Evolutionary conservation across 148 eudicot species (phyloP), one percentile per base, ranked within the genome.

Genomic region (Diospyros lotus): DNA sequence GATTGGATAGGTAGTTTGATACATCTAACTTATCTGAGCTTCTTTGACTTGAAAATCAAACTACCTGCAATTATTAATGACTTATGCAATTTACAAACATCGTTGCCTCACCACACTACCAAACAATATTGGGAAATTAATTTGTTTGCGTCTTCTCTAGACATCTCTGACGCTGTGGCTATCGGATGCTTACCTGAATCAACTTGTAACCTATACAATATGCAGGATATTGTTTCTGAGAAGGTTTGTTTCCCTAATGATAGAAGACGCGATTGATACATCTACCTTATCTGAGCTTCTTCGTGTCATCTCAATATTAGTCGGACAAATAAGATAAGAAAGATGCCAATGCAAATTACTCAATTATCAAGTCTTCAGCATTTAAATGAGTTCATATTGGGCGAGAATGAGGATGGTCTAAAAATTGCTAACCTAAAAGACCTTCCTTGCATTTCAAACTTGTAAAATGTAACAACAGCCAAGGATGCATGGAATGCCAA

Each of bases 261-360:
- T 28, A 28, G 28, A 28, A 28, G 28, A 28, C 28, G 28, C 28
- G 0, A 28, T 28, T 28, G 28, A 28, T 28, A 28, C 28, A 28
- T 28, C 28, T 28, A 28, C 28, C 28, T 28, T 28, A 28, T 28
- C 28, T 28, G 28, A 28, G 28, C 28, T 2, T 64, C 9, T 45
- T 17, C 69, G 73, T 71, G 60, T 5, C 73, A 76, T 68, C 73
- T 76, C 14, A 52, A 76, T 53, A 28, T 76, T 4, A 50, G 42
- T 38, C 28, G 28, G 28, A 28, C 28, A 28, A 50, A 59, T 28
- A 28, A 28, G 28, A 28, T 68, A 3, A 4, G 15, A 15, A 64
- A 76, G 43, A 76, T 76, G 78, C 78, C 78, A 48, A 43, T 10
- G 5, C 46, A 46, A 3, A 18, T 76, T 1, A 50, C 73, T 53